Conservation (phyloP, 768 basidiomycete species). For the Saitozyma podzolica region DNA sequence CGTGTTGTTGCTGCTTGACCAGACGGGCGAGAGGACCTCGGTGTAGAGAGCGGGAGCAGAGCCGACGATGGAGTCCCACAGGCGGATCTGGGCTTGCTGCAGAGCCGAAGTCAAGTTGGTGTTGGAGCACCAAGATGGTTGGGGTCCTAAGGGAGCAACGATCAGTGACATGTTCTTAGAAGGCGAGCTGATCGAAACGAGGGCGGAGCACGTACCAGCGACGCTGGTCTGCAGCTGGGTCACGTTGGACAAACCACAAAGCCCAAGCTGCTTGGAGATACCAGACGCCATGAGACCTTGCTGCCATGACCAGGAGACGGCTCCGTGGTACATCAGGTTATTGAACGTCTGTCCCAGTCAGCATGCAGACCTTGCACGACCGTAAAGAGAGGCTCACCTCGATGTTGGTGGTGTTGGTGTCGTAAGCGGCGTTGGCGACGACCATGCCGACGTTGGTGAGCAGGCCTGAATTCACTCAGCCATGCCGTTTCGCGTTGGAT, state of each 20-base stretch:
- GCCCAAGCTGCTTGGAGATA: constrained; percentile 53
- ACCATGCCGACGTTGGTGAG: constrained; percentile 59
- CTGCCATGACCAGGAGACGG: constrained; percentile 54
- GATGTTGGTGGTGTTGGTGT: constrained; percentile 56
- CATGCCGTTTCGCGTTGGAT: not conserved
- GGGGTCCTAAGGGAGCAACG: not conserved
- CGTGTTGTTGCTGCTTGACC: constrained; percentile 47
- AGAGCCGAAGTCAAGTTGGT: constrained; percentile 50
- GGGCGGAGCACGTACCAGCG: not conserved
- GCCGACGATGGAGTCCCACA: constrained; percentile 56
- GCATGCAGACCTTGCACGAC: constrained; percentile 24
- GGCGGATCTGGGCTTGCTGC: constrained; percentile 51
- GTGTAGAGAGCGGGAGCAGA: constrained; percentile 54
- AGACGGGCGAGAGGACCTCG: constrained; percentile 56
- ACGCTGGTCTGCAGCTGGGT: constrained; percentile 29
- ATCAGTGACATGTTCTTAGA: not conserved
- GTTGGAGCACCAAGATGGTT: constrained; percentile 55
- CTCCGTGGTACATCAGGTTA: constrained; percentile 23
- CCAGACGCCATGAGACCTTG: constrained; percentile 58
- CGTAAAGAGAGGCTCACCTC: constrained; percentile 29
- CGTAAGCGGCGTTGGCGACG: constrained; percentile 58
- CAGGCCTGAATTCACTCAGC: constrained; percentile 43
- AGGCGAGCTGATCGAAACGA: too few species aligned
- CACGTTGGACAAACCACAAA: constrained; percentile 48
- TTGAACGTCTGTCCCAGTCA: constrained; percentile 31